A percentile compares a stretch with the other conserved stretches of the same genome.
phyloP scores from a whole-genome alignment of 2,329 filamentous ascomycete species.

The Hymenoscyphus fraxineus region DNA sequence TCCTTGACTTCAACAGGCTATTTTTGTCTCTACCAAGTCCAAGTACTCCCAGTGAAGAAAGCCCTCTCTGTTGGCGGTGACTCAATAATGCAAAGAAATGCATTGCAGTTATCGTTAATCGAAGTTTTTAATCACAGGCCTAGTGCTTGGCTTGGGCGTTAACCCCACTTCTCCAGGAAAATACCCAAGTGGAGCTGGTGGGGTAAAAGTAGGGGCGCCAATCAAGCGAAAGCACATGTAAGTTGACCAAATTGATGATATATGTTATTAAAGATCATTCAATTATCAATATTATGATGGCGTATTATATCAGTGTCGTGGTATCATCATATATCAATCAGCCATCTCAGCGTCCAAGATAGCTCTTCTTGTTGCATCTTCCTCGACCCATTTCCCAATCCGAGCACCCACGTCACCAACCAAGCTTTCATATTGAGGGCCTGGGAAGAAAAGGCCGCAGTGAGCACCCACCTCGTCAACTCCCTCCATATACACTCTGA shows the following conservation, averaged over 20 bases:
- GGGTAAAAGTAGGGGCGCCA: not conserved
- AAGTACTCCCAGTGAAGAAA: too few species aligned
- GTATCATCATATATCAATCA: constrained; percentile 10
- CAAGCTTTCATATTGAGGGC: constrained; percentile 69
- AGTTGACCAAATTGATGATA: not conserved
- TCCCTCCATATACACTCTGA: constrained; percentile 74
- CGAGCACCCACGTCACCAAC: constrained; percentile 69
- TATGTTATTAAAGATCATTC: not conserved
- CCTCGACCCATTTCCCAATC: constrained; percentile 67
- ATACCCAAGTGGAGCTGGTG: not conserved
- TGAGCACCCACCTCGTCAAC: constrained; percentile 85
- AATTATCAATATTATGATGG: not conserved
- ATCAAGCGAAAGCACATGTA: not conserved
- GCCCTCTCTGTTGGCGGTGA: not conserved
- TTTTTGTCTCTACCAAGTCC: too few species aligned
- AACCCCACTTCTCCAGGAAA: not conserved
- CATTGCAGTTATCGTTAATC: not conserved
- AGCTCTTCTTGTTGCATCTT: constrained; percentile 44
- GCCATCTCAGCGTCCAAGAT: constrained; percentile 16
- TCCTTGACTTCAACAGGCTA: too few species aligned
- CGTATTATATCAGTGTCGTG: not conserved
- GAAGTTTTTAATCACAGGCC: not conserved
- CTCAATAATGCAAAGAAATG: not conserved
- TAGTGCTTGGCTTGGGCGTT: not conserved
- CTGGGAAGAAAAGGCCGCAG: constrained; percentile 73